Evolutionary conservation across 1,284 basidiomycete genomes (phyloP).

Genomic region (Cryptococcus hybrid): DNA sequence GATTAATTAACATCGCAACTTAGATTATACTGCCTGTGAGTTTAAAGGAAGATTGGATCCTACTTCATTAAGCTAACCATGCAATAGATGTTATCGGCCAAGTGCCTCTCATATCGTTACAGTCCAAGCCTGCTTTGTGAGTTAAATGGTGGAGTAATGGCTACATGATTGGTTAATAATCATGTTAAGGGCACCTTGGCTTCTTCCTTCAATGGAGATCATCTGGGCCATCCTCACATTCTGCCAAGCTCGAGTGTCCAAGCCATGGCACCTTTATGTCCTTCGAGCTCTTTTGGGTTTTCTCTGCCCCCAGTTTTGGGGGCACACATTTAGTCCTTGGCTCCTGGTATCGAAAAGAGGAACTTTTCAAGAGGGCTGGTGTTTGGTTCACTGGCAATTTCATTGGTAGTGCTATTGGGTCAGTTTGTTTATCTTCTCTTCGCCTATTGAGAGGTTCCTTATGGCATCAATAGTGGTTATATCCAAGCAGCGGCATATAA

Average conservation of each 20-base stretch:
- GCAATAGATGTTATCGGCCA: slow-evolving; percentile 24
- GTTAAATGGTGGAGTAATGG: not conserved
- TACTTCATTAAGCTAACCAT: not conserved
- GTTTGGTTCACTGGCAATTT: slow-evolving; percentile 33
- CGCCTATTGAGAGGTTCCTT: not conserved
- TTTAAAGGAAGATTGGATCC: not conserved
- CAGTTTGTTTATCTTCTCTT: not conserved
- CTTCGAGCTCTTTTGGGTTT: slow-evolving; percentile 27
- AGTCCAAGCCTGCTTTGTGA: slow-evolving; percentile 21
- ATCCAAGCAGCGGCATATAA: slow-evolving; percentile 42
- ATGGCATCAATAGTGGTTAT: slow-evolving; percentile 36
- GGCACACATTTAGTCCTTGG: not conserved
- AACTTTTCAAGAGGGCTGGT: slow-evolving; percentile 34
- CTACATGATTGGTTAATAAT: not conserved
- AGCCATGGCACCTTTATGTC: slow-evolving; percentile 15
- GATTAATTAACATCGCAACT: not conserved
- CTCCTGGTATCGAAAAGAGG: slow-evolving; percentile 35
- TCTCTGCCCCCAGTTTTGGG: slow-evolving; percentile 15
- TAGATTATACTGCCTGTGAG: slow-evolving; percentile 14
- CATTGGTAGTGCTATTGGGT: slow-evolving; percentile 16
- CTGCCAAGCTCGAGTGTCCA: slow-evolving; percentile 2
- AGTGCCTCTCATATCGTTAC: slow-evolving; percentile 24
- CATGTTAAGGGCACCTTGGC: slow-evolving; percentile 18
- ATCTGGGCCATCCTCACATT: slow-evolving; percentile 24
- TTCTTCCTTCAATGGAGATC: slow-evolving; percentile 23